Conservation (phyloP, 768 basidiomycete genomes). For the Suillus weaverae region DNA sequence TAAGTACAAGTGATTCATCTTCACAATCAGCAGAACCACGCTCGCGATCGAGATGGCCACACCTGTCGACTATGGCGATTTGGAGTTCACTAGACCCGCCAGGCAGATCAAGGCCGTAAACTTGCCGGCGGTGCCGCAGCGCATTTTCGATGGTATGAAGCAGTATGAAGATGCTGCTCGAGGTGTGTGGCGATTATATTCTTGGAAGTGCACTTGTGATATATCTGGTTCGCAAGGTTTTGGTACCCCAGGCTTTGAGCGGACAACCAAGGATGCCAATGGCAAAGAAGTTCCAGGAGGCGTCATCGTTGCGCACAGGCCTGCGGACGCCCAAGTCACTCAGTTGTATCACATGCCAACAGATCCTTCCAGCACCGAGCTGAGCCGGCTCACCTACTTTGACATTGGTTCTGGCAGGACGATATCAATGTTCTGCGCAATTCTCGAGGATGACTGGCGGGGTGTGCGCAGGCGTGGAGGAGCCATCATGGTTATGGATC, state of each 20-base stretch:
- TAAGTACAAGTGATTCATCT: not conserved
- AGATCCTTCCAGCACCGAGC: conserved; percentile 23
- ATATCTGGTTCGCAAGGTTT: conserved; percentile 24
- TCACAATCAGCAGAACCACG: not conserved
- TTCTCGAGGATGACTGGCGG: conserved; percentile 43
- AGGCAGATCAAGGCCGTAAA: conserved; percentile 41
- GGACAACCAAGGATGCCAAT: conserved; percentile 12
- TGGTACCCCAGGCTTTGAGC: conserved; percentile 28
- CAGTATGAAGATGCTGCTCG: conserved; percentile 41
- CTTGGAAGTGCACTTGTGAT: not conserved
- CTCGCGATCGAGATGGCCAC: conserved; percentile 15
- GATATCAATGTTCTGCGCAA: conserved; percentile 31
- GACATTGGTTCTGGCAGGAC: conserved; percentile 39
- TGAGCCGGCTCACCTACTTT: conserved; percentile 41
- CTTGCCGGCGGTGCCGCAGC: conserved; percentile 31
- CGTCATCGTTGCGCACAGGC: conserved; percentile 39
- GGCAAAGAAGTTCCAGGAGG: conserved; percentile 18
- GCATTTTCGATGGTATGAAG: conserved; percentile 36
- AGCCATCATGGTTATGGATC: conserved; percentile 40
- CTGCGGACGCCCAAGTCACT: conserved; percentile 38
- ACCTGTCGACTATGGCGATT: conserved; percentile 30
- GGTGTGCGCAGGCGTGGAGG: conserved; percentile 37
- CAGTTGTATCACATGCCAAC: conserved; percentile 38
- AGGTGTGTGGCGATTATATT: conserved; percentile 19
- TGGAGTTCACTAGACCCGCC: conserved; percentile 37